Base-by-base conservation (phyloP, 176 grass and related monocot species). In the Dendrocalamus sinicus region DNA sequence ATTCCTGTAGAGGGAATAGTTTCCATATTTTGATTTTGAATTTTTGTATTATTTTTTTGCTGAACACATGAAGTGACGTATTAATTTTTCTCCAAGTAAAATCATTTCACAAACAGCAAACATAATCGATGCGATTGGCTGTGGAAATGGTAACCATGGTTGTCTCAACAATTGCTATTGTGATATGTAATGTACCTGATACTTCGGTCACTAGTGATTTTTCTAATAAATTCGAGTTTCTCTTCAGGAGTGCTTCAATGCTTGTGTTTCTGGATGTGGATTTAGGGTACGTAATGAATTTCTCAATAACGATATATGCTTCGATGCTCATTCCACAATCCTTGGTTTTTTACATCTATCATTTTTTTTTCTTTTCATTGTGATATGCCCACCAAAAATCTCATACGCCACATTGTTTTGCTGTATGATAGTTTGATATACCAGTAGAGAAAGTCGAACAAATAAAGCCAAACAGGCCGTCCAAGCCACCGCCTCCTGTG, bases 181-280 rank as follows among this genome's bases (percentile, higher is more conserved):
- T 66, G 78, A 16, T 57, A 8, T 73, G 28, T 30, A 24, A 12
- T 62, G 47, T 48, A 48, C 48, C 39, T 44, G 4, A 46, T 70
- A 48, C 43, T 41, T 75, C 12, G 10, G 20, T 16, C 2, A 45
- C 17, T 2, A 43, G 12, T 61, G 17, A 9, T 24, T 40, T 86
- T 78, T 10, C 22, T 87, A 28, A 87, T 24, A 70, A 40, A 52
- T 54, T 58, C 0, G 46, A 4, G 43, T 80, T 58, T 84, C 19
- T 16, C 20, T 86, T 37, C 61, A 98, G 96, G 90, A 92, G 43
- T 98, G 96, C 69, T 98, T 98, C 82, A 89, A 92, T 89, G 96
- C 96, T 70, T 98, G 96, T 76, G 87, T 95, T 20, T 95, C 93
- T 72, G 96, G 93, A 10, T 98, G 96, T 84, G 96, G 96, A 84